These are phyloP conservation scores for Thelephora ganbajun DNA, from an alignment of 768 basidiomycete species.

Conservation along the genomic window DNA sequence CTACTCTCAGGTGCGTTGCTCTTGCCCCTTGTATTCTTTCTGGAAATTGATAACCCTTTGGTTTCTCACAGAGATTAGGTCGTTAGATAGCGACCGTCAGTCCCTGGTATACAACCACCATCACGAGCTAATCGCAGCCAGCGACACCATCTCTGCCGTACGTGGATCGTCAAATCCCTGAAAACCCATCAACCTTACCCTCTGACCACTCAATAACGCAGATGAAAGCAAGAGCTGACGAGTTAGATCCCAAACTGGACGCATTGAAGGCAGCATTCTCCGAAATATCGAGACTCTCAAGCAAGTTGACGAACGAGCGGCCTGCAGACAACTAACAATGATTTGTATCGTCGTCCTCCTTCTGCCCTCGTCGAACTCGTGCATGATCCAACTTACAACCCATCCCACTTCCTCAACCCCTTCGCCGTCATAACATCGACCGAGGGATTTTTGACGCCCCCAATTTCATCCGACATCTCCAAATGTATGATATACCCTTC, in stretches of 20 bases:
- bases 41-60: not conserved
- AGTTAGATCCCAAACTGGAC: constrained; percentile 75
- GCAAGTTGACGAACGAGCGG: constrained; percentile 45
- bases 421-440: too few relatives aligned
- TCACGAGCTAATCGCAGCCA: constrained; percentile 87
- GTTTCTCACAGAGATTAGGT: constrained; percentile 53
- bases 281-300: constrained; percentile 68
- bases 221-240: constrained; percentile 85
- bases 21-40: not conserved
- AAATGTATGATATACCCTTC: too few relatives aligned
- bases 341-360: too few relatives aligned
- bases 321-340: not conserved
- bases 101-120: constrained; percentile 92
- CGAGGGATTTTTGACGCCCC: too few relatives aligned
- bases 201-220: constrained; percentile 15
- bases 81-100: constrained; percentile 79
- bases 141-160: constrained; percentile 81
- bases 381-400: too few relatives aligned
- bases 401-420: too few relatives aligned
- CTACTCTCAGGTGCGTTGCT: constrained; percentile 44
- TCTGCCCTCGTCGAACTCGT: too few relatives aligned
- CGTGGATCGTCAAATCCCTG: constrained; percentile 10
- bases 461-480: too few relatives aligned
- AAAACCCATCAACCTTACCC: not conserved
- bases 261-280: constrained; percentile 69